Conservation (phyloP, 495 filamentous ascomycete genomes). For the Cryomyces minteri region DNA sequence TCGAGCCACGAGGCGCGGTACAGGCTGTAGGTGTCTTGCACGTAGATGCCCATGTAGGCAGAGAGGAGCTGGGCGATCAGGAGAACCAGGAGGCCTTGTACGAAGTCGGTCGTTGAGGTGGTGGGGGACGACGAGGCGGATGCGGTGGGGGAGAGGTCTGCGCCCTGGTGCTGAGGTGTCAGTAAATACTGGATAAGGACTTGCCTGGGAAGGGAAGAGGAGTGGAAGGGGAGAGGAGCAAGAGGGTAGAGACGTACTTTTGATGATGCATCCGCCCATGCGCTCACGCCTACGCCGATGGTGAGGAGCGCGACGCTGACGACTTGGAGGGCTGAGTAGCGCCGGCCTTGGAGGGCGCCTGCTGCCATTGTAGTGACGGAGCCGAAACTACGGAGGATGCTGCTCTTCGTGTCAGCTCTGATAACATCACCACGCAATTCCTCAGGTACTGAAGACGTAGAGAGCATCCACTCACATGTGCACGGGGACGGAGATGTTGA, state of each 20-base stretch:
- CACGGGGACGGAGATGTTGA: slow-evolving; percentile 87
- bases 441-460: too few species aligned
- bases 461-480: slow-evolving; percentile 37
- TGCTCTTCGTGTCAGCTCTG: too few species aligned
- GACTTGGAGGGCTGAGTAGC: slow-evolving; percentile 68
- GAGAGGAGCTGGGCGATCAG: slow-evolving; percentile 79
- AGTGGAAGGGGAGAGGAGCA: background rate
- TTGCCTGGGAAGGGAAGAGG: background rate
- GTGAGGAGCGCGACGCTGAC: slow-evolving; percentile 66
- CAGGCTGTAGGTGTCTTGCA: slow-evolving; percentile 66
- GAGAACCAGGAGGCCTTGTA: slow-evolving; percentile 66
- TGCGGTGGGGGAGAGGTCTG: too few species aligned
- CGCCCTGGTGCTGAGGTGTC: too few species aligned
- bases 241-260: slow-evolving; percentile 35
- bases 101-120: slow-evolving; percentile 25
- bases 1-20: slow-evolving; percentile 90
- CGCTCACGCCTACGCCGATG: slow-evolving; percentile 65
- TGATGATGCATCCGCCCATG: slow-evolving; percentile 68
- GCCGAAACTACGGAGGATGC: slow-evolving; percentile 78
- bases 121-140: slow-evolving; percentile 3
- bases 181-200: background rate
- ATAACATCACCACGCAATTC: too few species aligned
- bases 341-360: slow-evolving; percentile 67
- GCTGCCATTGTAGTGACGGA: slow-evolving; percentile 85
- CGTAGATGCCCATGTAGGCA: slow-evolving; percentile 88